These are phyloP conservation scores for Falciphora oryzae DNA, from an alignment of 2,329 filamentous ascomycete species.

Conservation along the genomic window DNA sequence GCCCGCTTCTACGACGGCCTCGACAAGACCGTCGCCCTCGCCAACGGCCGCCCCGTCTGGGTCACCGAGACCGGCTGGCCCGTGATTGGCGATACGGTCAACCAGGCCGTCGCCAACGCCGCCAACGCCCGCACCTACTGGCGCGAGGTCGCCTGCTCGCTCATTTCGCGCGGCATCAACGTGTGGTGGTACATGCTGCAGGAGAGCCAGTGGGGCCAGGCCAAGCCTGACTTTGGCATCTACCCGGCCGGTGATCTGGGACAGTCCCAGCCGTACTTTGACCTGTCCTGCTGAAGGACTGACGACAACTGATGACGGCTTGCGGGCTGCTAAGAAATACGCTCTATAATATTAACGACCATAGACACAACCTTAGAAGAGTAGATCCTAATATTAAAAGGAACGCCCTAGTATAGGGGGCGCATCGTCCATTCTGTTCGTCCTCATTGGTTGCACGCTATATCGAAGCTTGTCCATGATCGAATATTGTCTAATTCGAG, in stretches of 20 bases:
- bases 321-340: not conserved
- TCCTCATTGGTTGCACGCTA: too few species aligned
- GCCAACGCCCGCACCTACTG: conserved; percentile 59
- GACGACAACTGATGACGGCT: not conserved
- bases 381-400: not conserved
- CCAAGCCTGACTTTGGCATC: conserved; percentile 29
- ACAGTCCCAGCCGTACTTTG: conserved; percentile 21
- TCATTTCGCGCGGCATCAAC: conserved; percentile 19
- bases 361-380: not conserved
- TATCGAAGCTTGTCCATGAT: too few species aligned
- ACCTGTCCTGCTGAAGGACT: conserved; percentile 22
- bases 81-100: conserved; percentile 44
- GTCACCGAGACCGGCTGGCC: conserved; percentile 44
- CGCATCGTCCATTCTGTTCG: too few species aligned
- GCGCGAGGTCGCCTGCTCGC: conserved; percentile 49
- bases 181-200: conserved; percentile 32
- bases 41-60: conserved; percentile 17
- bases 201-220: conserved; percentile 28
- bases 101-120: conserved; percentile 46
- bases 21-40: conserved; percentile 37
- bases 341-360: not conserved
- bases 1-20: conserved; percentile 47
- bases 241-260: conserved; percentile 28
- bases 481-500: too few species aligned
- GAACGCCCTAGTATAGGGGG: not conserved